Evolutionary conservation across 352 stramenopile species (phyloP).

Genomic region (Hyaloperonospora arabidopsidis): DNA sequence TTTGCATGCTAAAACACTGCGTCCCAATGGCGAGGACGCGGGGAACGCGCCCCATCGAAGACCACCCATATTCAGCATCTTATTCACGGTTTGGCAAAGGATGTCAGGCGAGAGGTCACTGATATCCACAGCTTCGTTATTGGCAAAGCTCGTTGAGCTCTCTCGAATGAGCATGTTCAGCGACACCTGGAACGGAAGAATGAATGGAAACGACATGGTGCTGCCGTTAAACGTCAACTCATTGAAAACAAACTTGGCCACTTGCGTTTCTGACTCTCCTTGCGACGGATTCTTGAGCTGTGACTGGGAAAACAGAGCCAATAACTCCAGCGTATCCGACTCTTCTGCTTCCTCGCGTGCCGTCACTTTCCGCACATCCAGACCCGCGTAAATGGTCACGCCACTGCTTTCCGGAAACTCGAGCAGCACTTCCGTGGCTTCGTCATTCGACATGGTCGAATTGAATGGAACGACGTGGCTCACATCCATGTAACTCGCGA

Average conservation of each 20-base stretch:
- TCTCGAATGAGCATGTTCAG: conserved; percentile 42
- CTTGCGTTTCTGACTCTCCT: conserved; percentile 20
- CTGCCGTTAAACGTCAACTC: conserved; percentile 23
- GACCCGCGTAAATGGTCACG: conserved; percentile 34
- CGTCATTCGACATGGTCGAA: conserved; percentile 21
- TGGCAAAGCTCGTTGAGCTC: conserved; percentile 9
- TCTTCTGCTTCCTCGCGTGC: neutral
- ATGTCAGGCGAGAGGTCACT: conserved; percentile 9
- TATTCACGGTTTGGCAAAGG: conserved; percentile 34
- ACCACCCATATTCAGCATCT: conserved; percentile 34
- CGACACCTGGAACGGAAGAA: conserved; percentile 51
- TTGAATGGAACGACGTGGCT: conserved; percentile 42
- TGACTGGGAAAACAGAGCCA: conserved; percentile 39
- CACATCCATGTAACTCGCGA: conserved; percentile 27
- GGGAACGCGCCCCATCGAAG: conserved; percentile 48
- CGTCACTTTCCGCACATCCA: conserved; percentile 41
- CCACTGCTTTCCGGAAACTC: conserved; percentile 32
- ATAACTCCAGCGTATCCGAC: conserved; percentile 26
- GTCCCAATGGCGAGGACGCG: conserved; percentile 24
- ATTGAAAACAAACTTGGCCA: conserved; percentile 39
- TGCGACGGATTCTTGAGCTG: conserved; percentile 11
- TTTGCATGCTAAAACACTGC: conserved; percentile 25
- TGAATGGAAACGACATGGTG: conserved; percentile 34
- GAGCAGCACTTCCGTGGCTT: conserved; percentile 35
- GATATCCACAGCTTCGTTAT: conserved; percentile 6